Evolutionary conservation across 2,329 filamentous ascomycete genomes (phyloP).

Genomic region (Sphaerulina musiva): DNA sequence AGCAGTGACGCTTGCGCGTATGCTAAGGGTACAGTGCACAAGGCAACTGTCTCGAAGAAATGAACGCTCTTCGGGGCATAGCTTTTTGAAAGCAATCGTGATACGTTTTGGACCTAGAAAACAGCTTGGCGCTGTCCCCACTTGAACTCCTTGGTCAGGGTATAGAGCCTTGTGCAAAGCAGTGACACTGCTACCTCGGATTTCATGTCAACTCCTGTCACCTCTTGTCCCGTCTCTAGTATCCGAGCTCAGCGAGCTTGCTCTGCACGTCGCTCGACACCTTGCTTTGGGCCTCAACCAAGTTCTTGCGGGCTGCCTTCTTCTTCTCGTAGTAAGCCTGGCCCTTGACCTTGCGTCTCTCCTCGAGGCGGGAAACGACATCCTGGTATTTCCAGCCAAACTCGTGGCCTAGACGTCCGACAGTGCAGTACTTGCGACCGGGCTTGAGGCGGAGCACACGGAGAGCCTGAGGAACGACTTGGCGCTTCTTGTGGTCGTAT

Average conservation of each 20-base stretch:
- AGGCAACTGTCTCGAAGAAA: conserved; percentile 8
- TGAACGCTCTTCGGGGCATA: conserved; percentile 11
- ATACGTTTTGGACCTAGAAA: conserved; percentile 8
- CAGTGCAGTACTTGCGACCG: conserved; percentile 99
- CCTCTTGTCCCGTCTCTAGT: conserved; percentile 53
- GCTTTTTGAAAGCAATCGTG: conserved; percentile 11
- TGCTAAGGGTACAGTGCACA: conserved; percentile 8
- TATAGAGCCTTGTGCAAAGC: conserved; percentile 11
- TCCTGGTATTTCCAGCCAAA: conserved; percentile 99
- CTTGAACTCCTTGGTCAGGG: not conserved
- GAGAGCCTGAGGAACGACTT: conserved; percentile 97
- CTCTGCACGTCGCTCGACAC: conserved; percentile 78
- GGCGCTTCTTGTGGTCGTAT: conserved; percentile 99
- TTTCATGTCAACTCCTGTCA: conserved; percentile 6
- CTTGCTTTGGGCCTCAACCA: conserved; percentile 87
- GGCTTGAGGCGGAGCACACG: conserved; percentile 95
- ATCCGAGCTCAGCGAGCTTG: conserved; percentile 84
- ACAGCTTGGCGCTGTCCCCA: not conserved
- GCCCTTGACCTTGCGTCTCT: conserved; percentile 99
- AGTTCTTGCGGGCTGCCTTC: conserved; percentile 88
- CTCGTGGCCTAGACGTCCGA: conserved; percentile 95
- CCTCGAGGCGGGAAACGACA: conserved; percentile 95
- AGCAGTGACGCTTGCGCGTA: conserved; percentile 6
- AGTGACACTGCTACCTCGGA: not conserved
- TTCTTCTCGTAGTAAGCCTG: conserved; percentile 99